Percentiles rank a stretch among this genome's conserved stretches.
phyloP scores from a whole-genome alignment of 2,329 filamentous ascomycete species.

The Nemania sp. region DNA sequence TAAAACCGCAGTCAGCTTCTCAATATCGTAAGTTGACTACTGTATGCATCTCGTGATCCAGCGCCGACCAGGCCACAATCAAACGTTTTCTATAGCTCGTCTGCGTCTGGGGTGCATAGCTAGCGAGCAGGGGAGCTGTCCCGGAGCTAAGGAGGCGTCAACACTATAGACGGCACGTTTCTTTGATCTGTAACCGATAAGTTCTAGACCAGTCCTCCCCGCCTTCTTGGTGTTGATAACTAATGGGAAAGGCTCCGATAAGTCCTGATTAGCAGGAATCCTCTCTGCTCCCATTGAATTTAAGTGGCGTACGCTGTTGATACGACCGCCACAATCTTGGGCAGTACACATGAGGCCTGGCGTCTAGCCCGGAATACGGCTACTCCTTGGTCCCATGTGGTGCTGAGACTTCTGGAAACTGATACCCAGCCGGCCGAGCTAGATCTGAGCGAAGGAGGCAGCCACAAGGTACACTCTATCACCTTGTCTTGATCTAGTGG shows the following conservation, averaged over 20 bases:
- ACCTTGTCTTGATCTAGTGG: slow-evolving; percentile 15
- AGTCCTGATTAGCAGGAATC: background rate
- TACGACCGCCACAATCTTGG: too few species aligned
- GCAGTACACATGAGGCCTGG: too few species aligned
- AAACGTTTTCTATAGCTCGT: slow-evolving; percentile 26
- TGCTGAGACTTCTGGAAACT: slow-evolving; percentile 3
- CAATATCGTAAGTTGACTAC: slow-evolving; percentile 6
- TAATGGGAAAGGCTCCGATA: background rate
- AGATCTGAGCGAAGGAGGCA: slow-evolving; percentile 11
- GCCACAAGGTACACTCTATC: background rate
- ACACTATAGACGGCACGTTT: slow-evolving; percentile 1
- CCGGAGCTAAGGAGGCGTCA: slow-evolving; percentile 1
- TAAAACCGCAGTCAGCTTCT: slow-evolving; percentile 15
- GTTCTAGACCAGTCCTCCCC: slow-evolving; percentile 23
- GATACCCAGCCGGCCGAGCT: slow-evolving; percentile 4
- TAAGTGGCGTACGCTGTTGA: background rate
- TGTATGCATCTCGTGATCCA: slow-evolving; percentile 3
- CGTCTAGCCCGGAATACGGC: too few species aligned
- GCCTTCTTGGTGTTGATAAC: slow-evolving; percentile 16
- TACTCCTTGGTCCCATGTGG: too few species aligned
- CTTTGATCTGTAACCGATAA: slow-evolving; percentile 14
- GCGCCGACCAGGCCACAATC: slow-evolving; percentile 9
- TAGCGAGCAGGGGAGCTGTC: slow-evolving; percentile 2
- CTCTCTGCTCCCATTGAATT: background rate
- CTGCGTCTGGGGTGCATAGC: slow-evolving; percentile 14